These are phyloP conservation scores for Naganishia kalamii DNA, from an alignment of 768 basidiomycete genomes.

Conservation along the genomic window DNA sequence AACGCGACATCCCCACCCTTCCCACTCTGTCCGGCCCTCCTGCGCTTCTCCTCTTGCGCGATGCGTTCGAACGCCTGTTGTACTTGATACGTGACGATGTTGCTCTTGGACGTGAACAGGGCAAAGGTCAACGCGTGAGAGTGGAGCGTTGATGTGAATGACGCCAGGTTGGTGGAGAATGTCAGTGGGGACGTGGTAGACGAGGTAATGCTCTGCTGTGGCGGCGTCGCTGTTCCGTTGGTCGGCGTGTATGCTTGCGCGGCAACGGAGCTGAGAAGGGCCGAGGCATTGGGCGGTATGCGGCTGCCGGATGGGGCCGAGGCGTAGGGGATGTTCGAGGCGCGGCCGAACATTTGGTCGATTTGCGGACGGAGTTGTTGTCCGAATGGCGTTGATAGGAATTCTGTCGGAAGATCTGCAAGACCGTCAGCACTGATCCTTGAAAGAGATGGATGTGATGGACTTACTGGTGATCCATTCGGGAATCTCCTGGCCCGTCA, in stretches of 20 bases:
- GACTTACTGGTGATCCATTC: conserved; percentile 69
- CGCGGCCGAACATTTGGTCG: conserved; percentile 74
- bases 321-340: conserved; percentile 36
- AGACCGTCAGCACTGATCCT: not conserved
- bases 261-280: conserved; percentile 41
- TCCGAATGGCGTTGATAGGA: conserved; percentile 83
- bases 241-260: conserved; percentile 39
- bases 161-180: conserved; percentile 65
- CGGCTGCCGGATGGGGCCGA: conserved; percentile 44
- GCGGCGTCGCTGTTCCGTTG: conserved; percentile 36
- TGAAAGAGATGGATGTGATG: not conserved
- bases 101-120: conserved; percentile 70
- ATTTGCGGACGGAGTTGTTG: conserved; percentile 80
- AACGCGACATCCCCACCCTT: conserved; percentile 59
- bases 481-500: conserved; percentile 77
- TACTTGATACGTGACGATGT: conserved; percentile 75
- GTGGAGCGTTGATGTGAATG: conserved; percentile 61
- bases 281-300: conserved; percentile 55
- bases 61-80: conserved; percentile 68
- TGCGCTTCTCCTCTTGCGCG: conserved; percentile 21
- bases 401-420: conserved; percentile 54
- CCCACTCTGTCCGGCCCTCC: not conserved
- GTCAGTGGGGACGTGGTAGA: conserved; percentile 62
- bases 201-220: conserved; percentile 45
- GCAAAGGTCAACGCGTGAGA: conserved; percentile 67